Percentiles rank a stretch among this genome's conserved stretches.
Evolutionary conservation across 2,329 filamentous ascomycete species (phyloP).

Genomic region (Fusarium austroafricanum): DNA sequence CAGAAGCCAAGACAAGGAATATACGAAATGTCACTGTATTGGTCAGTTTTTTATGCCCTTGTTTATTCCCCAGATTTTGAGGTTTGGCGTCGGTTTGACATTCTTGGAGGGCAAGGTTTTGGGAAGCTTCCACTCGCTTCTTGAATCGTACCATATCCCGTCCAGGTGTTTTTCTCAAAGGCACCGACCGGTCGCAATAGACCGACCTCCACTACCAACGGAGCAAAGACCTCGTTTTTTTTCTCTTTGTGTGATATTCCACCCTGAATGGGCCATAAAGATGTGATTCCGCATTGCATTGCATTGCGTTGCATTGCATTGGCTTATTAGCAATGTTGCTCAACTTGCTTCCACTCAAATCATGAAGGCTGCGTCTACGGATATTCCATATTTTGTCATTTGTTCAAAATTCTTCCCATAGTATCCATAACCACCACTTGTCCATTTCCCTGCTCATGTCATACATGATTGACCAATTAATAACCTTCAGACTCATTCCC

Average conservation of each 20-base stretch:
- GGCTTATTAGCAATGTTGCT: background rate
- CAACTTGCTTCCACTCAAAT: background rate
- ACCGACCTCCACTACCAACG: slow-evolving; percentile 20
- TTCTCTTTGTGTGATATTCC: background rate
- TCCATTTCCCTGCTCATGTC: no score
- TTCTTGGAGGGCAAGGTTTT: slow-evolving; percentile 14
- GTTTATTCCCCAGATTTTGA: slow-evolving; percentile 32
- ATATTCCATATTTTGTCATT: background rate
- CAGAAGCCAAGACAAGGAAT: background rate
- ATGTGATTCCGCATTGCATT: background rate
- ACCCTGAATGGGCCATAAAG: background rate
- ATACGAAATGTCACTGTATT: slow-evolving; percentile 18
- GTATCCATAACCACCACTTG: background rate
- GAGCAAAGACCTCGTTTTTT: background rate
- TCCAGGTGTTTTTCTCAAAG: slow-evolving; percentile 11
- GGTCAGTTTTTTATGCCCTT: slow-evolving; percentile 5
- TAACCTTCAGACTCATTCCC: background rate
- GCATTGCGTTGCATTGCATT: background rate
- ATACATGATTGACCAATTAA: background rate
- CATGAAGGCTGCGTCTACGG: background rate
- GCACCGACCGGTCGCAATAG: slow-evolving; percentile 1
- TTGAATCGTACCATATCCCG: slow-evolving; percentile 27
- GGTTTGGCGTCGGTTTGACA: slow-evolving; percentile 4
- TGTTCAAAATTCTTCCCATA: background rate
- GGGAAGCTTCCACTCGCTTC: slow-evolving; percentile 26